These are phyloP conservation scores for Scutellaria barbata DNA, from an alignment of 257 asterid species.

Conservation along the genomic window DNA sequence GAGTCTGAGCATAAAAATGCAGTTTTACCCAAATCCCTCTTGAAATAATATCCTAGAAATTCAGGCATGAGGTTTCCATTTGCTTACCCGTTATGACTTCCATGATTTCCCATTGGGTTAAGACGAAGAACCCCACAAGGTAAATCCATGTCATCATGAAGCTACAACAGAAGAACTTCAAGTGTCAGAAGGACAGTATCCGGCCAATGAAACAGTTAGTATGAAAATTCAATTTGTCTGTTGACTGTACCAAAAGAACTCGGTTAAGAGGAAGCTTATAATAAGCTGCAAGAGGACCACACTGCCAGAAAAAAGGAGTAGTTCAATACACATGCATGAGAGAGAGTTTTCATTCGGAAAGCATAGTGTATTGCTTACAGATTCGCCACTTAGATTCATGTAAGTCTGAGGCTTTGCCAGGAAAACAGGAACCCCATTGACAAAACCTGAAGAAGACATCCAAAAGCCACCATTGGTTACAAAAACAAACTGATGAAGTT, in stretches of 20 bases:
- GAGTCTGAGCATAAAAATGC: neutral
- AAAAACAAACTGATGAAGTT: slow-evolving; percentile 14
- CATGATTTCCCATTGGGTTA: slow-evolving; percentile 72
- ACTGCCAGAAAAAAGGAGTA: slow-evolving; percentile 49
- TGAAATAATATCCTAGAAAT: neutral
- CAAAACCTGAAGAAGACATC: slow-evolving; percentile 58
- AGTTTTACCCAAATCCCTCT: neutral
- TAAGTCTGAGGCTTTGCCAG: slow-evolving; percentile 94
- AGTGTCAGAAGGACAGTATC: slow-evolving; percentile 10
- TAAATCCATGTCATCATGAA: slow-evolving; percentile 92
- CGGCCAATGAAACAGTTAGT: slow-evolving; percentile 11
- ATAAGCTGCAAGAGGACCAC: slow-evolving; percentile 96
- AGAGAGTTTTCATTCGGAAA: neutral
- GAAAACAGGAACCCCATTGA: slow-evolving; percentile 71
- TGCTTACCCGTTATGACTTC: slow-evolving; percentile 87
- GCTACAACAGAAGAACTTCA: slow-evolving; percentile 46
- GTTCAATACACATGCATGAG: slow-evolving; percentile 17
- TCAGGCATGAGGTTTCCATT: slow-evolving; percentile 17
- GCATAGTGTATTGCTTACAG: slow-evolving; percentile 54
- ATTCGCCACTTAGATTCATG: slow-evolving; percentile 95
- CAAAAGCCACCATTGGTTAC: slow-evolving; percentile 1
- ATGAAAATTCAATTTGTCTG: slow-evolving; percentile 15
- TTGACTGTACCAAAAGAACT: slow-evolving; percentile 69
- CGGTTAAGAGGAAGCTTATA: slow-evolving; percentile 96
- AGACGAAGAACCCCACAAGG: slow-evolving; percentile 99